Evolutionary conservation across 225 moss, liverwort and hornwort species (phyloP), one percentile per base, ranked within the genome.

Genomic region (Bryum argenteum): DNA sequence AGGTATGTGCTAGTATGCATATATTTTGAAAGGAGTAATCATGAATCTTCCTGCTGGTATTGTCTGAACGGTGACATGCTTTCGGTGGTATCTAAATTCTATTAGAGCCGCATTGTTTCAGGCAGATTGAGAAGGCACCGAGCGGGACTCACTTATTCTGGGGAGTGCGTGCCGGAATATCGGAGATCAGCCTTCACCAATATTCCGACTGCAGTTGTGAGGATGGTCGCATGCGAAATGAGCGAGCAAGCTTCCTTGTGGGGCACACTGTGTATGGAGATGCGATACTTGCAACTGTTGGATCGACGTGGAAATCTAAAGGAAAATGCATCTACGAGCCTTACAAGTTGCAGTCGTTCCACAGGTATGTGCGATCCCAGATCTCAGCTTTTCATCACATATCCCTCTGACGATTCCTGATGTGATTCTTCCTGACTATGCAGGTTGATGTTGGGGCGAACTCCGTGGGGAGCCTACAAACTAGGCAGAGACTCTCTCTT

Each of bases 381-480:
- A 0, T 3, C 33, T 33, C 33, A 33, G 0, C 5, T 33, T 33
- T 33, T 6, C 2, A 33, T 33, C 7, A 4, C 33, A 26, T n/a
- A n/a, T n/a, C n/a, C n/a, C n/a, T n/a, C n/a, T 71, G 78, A 83
- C 48, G 8, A 54, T 64, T 82, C 92, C 83, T 81, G 3, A 9
- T 57, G 15, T 67, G 38, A 65, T 5, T 51, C 17, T 72, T 19
- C 16, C 6, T 69, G 11, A 2, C 2, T 63, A 23, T 67, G 78
- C 88, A 98, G 98, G 82, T 76, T 90, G 80, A 73, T 91, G 76
- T 77, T 98, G 60, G 88, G 85, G 37, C 91, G 85, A 77, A 91
- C 89, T 69, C 98, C 94, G 14, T 83, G 92, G 81, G 94, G 98
- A 58, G 89, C 91, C 22, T 92, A 92, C 71, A 98, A 94, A 70